phyloP scores from a whole-genome alignment of 495 filamentous ascomycete species.

The Ramalina peruviana region DNA sequence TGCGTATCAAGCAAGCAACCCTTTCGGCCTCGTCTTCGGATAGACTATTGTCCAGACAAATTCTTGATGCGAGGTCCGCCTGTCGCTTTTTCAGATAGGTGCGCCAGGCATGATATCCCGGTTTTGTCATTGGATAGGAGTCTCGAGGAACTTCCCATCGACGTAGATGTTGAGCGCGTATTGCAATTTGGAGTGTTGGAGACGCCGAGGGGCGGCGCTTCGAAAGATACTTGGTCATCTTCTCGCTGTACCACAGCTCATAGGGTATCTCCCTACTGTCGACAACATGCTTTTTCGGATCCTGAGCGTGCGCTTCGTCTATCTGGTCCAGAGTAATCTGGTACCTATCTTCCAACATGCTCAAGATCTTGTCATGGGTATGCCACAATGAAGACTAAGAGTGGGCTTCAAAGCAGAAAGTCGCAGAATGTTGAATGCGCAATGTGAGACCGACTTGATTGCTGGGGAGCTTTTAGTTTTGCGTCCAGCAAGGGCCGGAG shows the following conservation, averaged over 20 bases:
- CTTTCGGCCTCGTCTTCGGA: slow-evolving; percentile 31
- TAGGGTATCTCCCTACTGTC: slow-evolving; percentile 40
- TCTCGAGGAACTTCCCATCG: slow-evolving; percentile 67
- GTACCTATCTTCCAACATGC: slow-evolving; percentile 10
- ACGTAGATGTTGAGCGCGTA: slow-evolving; percentile 68
- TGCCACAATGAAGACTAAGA: too few relatives aligned
- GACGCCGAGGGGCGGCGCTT: slow-evolving; percentile 40
- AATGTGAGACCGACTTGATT: too few relatives aligned
- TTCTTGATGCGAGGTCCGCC: slow-evolving; percentile 42
- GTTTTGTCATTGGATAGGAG: slow-evolving; percentile 51
- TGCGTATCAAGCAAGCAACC: slow-evolving; percentile 47
- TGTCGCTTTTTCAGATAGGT: slow-evolving; percentile 55
- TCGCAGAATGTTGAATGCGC: too few relatives aligned
- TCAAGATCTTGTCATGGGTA: not conserved
- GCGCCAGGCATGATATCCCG: slow-evolving; percentile 67
- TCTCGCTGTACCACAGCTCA: slow-evolving; percentile 65
- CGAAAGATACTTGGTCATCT: slow-evolving; percentile 60
- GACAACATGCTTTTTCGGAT: slow-evolving; percentile 37
- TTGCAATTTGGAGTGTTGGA: slow-evolving; percentile 51
- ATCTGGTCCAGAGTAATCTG: slow-evolving; percentile 44
- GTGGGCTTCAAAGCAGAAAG: too few relatives aligned
- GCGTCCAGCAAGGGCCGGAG: too few relatives aligned
- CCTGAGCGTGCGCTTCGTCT: slow-evolving; percentile 56
- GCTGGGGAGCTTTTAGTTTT: too few relatives aligned
- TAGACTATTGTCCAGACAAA: slow-evolving; percentile 39